Evolutionary conservation across 2,329 filamentous ascomycete genomes (phyloP).

Genomic region (Colletotrichum sp.): DNA sequence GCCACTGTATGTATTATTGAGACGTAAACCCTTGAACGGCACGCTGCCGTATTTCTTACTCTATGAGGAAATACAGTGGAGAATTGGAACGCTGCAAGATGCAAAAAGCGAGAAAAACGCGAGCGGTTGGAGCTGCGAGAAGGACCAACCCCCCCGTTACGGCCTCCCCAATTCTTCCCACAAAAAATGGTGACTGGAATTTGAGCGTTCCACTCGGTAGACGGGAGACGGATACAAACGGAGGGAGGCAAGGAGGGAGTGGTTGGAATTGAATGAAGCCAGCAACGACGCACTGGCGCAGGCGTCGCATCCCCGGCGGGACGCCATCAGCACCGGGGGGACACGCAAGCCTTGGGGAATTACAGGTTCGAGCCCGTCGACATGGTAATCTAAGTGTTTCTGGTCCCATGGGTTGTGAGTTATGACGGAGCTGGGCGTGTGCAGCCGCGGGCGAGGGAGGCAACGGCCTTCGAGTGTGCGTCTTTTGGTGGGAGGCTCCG

Average conservation of each 20-base stretch:
- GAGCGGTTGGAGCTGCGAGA: not conserved
- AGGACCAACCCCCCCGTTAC: not conserved
- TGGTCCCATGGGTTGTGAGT: not conserved
- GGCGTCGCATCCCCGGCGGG: not conserved
- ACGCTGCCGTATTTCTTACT: not conserved
- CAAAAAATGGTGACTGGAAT: not conserved
- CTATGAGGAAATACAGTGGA: not conserved
- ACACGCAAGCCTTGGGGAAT: not conserved
- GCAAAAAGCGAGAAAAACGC: not conserved
- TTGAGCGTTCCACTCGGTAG: not conserved
- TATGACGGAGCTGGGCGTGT: not conserved
- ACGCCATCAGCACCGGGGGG: not conserved
- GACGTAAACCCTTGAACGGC: not conserved
- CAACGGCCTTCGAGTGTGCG: not conserved
- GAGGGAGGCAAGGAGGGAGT: not conserved
- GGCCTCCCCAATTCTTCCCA: not conserved
- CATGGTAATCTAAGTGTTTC: not conserved
- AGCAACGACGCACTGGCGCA: not conserved
- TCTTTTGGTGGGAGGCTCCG: not conserved
- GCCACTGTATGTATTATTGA: not conserved
- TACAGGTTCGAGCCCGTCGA: not conserved
- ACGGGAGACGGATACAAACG: not conserved
- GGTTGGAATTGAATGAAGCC: not conserved
- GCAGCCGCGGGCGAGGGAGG: not conserved
- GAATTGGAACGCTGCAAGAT: not conserved